A percentile compares a stretch with the other conserved stretches of the same genome.
phyloP scores from a whole-genome alignment of 257 asterid species.

The Prunella vulgaris region DNA sequence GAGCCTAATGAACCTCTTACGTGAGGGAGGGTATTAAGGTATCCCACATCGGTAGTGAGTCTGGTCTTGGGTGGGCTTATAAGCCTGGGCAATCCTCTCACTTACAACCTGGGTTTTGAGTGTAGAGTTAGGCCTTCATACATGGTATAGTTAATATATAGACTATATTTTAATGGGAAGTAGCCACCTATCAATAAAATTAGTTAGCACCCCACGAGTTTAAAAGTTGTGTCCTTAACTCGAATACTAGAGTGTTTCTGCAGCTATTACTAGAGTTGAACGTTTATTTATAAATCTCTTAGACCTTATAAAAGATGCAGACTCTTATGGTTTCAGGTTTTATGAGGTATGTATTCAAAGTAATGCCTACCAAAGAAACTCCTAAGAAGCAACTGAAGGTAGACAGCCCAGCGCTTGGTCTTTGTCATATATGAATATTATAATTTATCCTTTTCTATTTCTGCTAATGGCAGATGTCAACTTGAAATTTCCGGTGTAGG shows the following conservation, averaged over 20 bases:
- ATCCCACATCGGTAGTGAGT: too few relatives aligned
- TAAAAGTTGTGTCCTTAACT: background rate
- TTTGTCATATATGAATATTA: background rate
- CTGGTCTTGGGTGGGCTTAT: too few relatives aligned
- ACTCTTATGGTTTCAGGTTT: conserved; percentile 46
- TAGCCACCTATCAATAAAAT: background rate
- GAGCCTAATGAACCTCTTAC: too few relatives aligned
- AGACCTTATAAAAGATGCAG: conserved; percentile 5
- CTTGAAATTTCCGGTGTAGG: conserved; percentile 32
- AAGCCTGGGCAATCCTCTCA: too few relatives aligned
- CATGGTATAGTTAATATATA: background rate
- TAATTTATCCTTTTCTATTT: background rate
- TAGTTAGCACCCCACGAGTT: background rate
- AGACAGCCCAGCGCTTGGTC: conserved; percentile 5
- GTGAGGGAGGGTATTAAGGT: too few relatives aligned
- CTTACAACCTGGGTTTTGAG: too few relatives aligned
- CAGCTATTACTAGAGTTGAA: background rate
- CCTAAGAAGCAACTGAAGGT: conserved; percentile 66
- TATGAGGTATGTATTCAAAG: conserved; percentile 67
- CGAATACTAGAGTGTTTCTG: background rate
- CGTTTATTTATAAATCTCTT: background rate
- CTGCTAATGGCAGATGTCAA: conserved; percentile 12
- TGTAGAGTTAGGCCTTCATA: too few relatives aligned
- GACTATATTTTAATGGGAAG: background rate
- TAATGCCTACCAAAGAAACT: conserved; percentile 59